Base-by-base conservation (phyloP, 148 eudicot species). In the Hydrangea macrophylla region DNA sequence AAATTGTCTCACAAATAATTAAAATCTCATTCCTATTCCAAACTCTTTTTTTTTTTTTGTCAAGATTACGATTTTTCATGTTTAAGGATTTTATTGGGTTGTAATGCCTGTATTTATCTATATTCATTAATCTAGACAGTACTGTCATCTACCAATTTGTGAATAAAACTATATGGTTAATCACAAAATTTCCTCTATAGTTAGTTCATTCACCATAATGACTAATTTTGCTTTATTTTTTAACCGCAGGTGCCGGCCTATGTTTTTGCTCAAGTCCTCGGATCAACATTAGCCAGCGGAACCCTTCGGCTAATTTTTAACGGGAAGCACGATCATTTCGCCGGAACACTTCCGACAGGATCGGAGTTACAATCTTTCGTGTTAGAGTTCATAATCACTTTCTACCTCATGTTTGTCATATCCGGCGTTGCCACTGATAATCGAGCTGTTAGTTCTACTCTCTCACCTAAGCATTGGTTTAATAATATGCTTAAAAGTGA, bases 371-470 rank as follows among this genome's bases (percentile, higher is more conserved):
- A 80, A 55, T 75, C 84, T 8, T 72, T 83, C 1, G 75, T 75
- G 23, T 11, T 83, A 20, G 87, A 83, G 45, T 83, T 80, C 63
- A 78, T 83, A 40, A 78, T 81, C 82, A 83, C 87, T 24, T 83
- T 83, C 76, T 81, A 72, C 60, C 87, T 83, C 30, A 83, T 83
- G 87, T 83, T 83, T 50, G 84, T 83, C 48, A 78, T 80, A 8
- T 78, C 82, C 10, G 80, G 80, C 1, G 84, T 83, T 3, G 87
- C 84, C 7, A 83, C 87, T 0, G 87, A 83, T 63, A 76, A 72
- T 58, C 76, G 84, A 69, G 87, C 87, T 62, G 87, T 83, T 11
- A 74, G 79, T 71, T 18, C 58, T 27, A 7, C 26, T 5, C 32
- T 30, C 44, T 45, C 30, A 7, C 25, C 9, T 50, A 42, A 9